Base-by-base conservation (phyloP, 805 yeast species). In the Cyberlindnera xylosilytica region DNA sequence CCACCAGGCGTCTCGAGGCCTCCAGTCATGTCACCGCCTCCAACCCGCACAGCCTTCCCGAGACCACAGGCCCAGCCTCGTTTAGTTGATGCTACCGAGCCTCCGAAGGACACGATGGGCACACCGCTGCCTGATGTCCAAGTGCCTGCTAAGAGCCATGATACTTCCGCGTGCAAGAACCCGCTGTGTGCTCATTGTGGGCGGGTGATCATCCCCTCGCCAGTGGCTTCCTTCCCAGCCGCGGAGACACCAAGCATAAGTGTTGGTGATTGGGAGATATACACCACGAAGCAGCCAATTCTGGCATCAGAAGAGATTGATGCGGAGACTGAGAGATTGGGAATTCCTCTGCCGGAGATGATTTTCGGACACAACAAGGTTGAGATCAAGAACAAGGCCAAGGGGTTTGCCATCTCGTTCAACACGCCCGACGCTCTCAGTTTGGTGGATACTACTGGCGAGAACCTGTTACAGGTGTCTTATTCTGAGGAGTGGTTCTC, bases 341-440 rank as follows among this genome's bases (percentile, higher is more conserved):
- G 80, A 13, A 78, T 91, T 47, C 96, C 98, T 0, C 65, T 91
- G 33, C 99, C 99, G 1, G 99, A 93, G 61, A 93, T 93, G 98
- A 89, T 93, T 6, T 93, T 93, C 65, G 98, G 98, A 9, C 79
- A 86, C 52, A 90, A 86, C 58, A 64, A 65, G 43, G 79, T 89
- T 10, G 74, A 70, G 38, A 58, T 89, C 10, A 68, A 64, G 38
- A 72, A 76, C 46, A 49, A 52, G 4, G 42, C 49, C 10, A 54
- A 68, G 36, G 65, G 64, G 27, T 76, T 76, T 68, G 47, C 60
- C 28, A 70, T 91, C 12, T 72, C 69, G 33, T 89, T 90, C 63
- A 82, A 85, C 57, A 82, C 96, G 0, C 65, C 82, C 33, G 93
- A 84, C 57, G 97, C 96, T 0, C 63, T 85, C 41, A 76, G 73